These are phyloP conservation scores for Byssoonygena ceratinophila DNA, from an alignment of 2,329 filamentous ascomycete genomes.

Conservation along the genomic window DNA sequence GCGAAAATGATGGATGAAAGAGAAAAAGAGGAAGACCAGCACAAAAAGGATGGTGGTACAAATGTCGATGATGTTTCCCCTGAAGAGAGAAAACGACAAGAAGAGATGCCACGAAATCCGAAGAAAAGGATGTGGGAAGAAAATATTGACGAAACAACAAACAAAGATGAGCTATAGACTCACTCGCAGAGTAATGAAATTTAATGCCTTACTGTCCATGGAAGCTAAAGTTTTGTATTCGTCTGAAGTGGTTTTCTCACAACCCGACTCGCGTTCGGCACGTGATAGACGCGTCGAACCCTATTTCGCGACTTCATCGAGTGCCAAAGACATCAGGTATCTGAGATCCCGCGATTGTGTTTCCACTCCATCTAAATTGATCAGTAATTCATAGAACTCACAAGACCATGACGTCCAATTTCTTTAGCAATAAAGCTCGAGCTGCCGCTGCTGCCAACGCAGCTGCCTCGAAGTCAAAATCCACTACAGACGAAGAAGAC, in stretches of 20 bases:
- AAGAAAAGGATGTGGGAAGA: conserved; percentile 43
- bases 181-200: not conserved
- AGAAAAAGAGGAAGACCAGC: conserved; percentile 16
- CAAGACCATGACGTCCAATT: conserved; percentile 56
- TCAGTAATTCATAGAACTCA: no score
- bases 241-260: not conserved
- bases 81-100: conserved; percentile 29
- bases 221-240: not conserved
- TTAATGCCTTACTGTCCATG: not conserved
- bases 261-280: not conserved
- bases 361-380: no score
- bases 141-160: conserved; percentile 21
- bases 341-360: no score
- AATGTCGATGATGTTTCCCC: conserved; percentile 28
- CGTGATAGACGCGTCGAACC: conserved; percentile 12
- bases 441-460: conserved; percentile 52
- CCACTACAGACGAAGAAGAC: conserved; percentile 51
- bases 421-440: conserved; percentile 91
- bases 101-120: conserved; percentile 35
- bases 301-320: conserved; percentile 1
- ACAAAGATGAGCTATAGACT: conserved; percentile 17
- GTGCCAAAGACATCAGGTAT: not conserved
- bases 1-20: conserved; percentile 31
- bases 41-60: conserved; percentile 18
- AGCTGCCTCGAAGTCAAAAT: conserved; percentile 55